Percentiles rank a stretch among this genome's conserved stretches.
phyloP scores from a whole-genome alignment of 257 asterid species.

The Lavandula angustifolia region DNA sequence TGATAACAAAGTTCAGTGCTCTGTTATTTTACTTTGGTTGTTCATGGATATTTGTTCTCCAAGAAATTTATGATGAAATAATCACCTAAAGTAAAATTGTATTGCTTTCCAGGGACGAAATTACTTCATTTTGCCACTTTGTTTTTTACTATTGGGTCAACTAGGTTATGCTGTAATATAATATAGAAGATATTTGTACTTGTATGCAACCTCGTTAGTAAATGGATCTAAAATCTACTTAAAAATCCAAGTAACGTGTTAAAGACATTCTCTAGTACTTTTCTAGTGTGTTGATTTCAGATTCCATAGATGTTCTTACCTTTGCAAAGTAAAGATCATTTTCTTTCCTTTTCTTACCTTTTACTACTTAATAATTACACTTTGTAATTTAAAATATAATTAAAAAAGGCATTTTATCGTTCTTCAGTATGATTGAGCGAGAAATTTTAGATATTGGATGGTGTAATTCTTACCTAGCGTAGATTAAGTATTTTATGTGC shows the following conservation, averaged over 20 bases:
- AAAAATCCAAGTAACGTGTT: not conserved
- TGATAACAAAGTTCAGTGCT: not conserved
- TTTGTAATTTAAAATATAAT: not conserved
- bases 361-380: not conserved
- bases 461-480: too few relatives aligned
- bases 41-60: not conserved
- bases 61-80: constrained; percentile 1
- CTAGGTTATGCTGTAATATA: not conserved
- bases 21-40: not conserved
- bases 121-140: not conserved
- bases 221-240: not conserved
- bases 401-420: too few relatives aligned
- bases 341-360: not conserved
- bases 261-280: constrained; percentile 2
- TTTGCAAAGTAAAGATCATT: not conserved
- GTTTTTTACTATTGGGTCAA: not conserved
- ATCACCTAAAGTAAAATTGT: not conserved
- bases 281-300: constrained; percentile 13
- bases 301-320: not conserved
- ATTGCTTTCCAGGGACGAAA: not conserved
- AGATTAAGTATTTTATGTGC: too few relatives aligned
- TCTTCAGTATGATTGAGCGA: constrained; percentile 8
- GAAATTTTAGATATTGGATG: not conserved
- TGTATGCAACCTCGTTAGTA: not conserved
- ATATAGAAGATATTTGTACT: not conserved